Evolutionary conservation across 768 basidiomycete genomes (phyloP), one percentile per base, ranked within the genome.

Genomic region (Crassisporium funariophilum): DNA sequence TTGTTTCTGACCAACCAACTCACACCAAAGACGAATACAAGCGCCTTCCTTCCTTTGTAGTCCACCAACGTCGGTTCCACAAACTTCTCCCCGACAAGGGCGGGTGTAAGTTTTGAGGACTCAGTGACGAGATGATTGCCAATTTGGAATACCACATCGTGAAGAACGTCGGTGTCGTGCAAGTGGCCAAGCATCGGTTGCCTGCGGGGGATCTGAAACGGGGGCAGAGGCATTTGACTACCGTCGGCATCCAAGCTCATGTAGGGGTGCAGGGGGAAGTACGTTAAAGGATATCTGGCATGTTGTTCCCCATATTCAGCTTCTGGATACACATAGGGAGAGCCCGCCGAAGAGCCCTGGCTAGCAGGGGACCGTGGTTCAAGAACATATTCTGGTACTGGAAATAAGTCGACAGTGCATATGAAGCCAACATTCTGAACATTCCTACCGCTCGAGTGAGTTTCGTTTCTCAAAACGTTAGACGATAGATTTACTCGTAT

Each of bases 341-440:
- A 49, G 19, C 42, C 45, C n/a, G n/a, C n/a, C 17, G 54, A 52
- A 10, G 52, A 35, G 19, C 55, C 49, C 33, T 52, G 49, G 10
- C 55, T 52, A 36, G 34, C 34, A 22, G 59, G 44, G 4, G 55
- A 54, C n/a, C 43, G 33, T 23, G 49, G 31, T 15, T 57, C 56
- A 44, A 55, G 55, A 29, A 55, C 35, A 50, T 59, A 53, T 23
- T 71, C 72, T n/a, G 78, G 75, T 4, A 84, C 76, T 3, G 81
- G 79, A 52, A 83, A 88, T 25, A 88, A 70, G 63, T 88, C 86
- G 47, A 82, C 80, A n/a, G 78, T 79, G 63, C 87, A 89, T 17
- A 89, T 68, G 10, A 86, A 71, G 1, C 86, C 87, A 13, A 79
- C 65, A 16, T 74, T 76, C 25, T 75, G 67, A 34, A 84, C 62